Base-by-base conservation (phyloP, 768 basidiomycete species). In the Pisolithus orientalis region DNA sequence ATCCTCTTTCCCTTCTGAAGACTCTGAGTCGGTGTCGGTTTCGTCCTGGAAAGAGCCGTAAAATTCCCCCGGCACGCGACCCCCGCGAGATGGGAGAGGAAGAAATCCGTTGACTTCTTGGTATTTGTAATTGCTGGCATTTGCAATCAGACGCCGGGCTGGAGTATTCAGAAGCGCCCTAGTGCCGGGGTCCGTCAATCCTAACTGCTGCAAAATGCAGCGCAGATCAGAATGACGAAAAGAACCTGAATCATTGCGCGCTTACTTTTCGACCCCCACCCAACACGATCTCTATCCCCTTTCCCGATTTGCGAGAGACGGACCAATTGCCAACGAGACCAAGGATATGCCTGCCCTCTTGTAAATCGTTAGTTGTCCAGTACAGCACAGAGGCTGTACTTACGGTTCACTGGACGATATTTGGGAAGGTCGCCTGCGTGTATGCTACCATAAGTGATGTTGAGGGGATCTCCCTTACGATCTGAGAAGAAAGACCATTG, bases 101-200 rank as follows among this genome's bases (percentile, higher is more conserved):
- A 90, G 69, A 60, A 86, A 83, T 8, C 85, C 86, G 54, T 87
- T 78, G n/a, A 75, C 62, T 65, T 88, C 87, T 52, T 79, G 70
- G 60, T 83, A 80, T 59, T 75, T 81, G 58, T 72, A 68, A 46
- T 59, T 61, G 51, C 71, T 62, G 42, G 66, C 53, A 38, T 74
- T 62, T 25, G 66, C 59, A 17, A 74, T 51, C n/a, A 86, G 62
- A 50, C 74, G 75, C 49, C 78, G 76, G 4, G 72, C 75, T 44
- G 79, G 70, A 24, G 75, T 70, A 4, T 76, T 68, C 6, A 90
- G 72, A 21, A 87, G 66, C 37, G 75, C 72, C 40, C 77, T 75
- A 24, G 84, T 69, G 29, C 66, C 72, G 6, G 81, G 68, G 65
- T 89, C 85, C 4, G 81, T 80, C 53, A 89, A 70, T 42, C 72